A percentile compares a stretch with the other conserved stretches of the same genome.
Evolutionary conservation across 352 stramenopile genomes (phyloP).

Genomic region (Globisporangium spinosum): DNA sequence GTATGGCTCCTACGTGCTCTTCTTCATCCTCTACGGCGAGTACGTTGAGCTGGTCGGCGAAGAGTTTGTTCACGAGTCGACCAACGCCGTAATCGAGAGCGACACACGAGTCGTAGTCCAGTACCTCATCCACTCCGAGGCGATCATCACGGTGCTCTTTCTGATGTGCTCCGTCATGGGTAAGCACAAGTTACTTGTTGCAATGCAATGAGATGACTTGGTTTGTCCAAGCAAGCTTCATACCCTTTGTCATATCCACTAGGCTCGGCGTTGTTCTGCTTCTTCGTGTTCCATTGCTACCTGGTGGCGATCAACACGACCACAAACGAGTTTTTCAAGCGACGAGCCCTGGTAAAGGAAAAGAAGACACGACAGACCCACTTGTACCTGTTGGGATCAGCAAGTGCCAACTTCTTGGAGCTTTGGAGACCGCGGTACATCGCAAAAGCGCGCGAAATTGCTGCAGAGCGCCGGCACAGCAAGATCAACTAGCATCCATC

Average conservation of each 20-base stretch:
- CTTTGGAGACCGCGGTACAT: slow-evolving; percentile 33
- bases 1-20: slow-evolving; percentile 56
- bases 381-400: slow-evolving; percentile 20
- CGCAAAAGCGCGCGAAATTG: slow-evolving; percentile 7
- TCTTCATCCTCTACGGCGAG: slow-evolving; percentile 37
- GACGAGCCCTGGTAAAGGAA: slow-evolving; percentile 14
- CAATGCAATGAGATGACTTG: background rate
- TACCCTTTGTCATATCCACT: background rate
- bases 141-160: slow-evolving; percentile 38
- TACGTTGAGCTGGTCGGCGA: slow-evolving; percentile 36
- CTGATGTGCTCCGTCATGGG: slow-evolving; percentile 50
- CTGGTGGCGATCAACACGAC: slow-evolving; percentile 53
- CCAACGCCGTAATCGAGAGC: slow-evolving; percentile 30
- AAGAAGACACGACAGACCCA: background rate
- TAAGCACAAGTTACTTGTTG: slow-evolving; percentile 2
- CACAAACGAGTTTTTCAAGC: slow-evolving; percentile 79
- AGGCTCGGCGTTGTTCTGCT: slow-evolving; percentile 40
- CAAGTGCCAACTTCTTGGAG: slow-evolving; percentile 27
- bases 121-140: slow-evolving; percentile 50
- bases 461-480: background rate
- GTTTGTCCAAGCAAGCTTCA: background rate
- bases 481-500: background rate
- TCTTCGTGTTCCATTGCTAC: slow-evolving; percentile 53
- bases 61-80: slow-evolving; percentile 42
- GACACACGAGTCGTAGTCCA: slow-evolving; percentile 38